Base-by-base conservation (phyloP, 1,284 basidiomycete species). In the Exobasidium rhododendri region DNA sequence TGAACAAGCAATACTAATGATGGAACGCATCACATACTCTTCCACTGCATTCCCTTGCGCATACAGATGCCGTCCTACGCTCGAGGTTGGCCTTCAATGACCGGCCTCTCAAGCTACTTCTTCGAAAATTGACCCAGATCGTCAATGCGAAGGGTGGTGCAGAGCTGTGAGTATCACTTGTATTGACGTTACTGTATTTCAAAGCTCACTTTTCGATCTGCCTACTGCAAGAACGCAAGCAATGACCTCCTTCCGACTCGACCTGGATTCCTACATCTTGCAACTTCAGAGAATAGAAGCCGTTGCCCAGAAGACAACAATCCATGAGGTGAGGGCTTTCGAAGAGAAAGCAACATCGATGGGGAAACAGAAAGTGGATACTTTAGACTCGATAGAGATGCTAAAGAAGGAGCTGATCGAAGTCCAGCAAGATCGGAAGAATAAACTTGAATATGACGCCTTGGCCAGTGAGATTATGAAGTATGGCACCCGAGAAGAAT, bases 391-490 rank as follows among this genome's bases (percentile, higher is more conserved):
- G 4, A 72, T 72, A 28, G 50, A 63, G 11, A 51, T 56, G 40
- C 55, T 72, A n/a, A 72, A 72, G 53, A 52, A 47, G 22, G 55
- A 54, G n/a, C 53, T 74, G 24, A 59, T 62, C 28, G 62, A 67
- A 31, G 71, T 68, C 13, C 46, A 69, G 17, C 56, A 67, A 40
- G 68, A 71, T 11, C 47, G 71, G 24, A 64, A 62, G 60, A 70
- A 74, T 56, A 74, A 74, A 70, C 49, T 74, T 4, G 68, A 70
- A 51, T 74, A 74, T 64, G 71, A 74, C 35, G 59, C 68, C 30
- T 59, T 74, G 2, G 70, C 70, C 20, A 62, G 66, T 17, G 68
- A 70, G 53, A 70, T 74, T 17, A 63, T 65, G 22, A 63, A 63
- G 46, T 53, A 69, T 43, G 67, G 64, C 1, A 70, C 70, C 31